Percentiles rank a stretch among this genome's conserved stretches.
These are phyloP conservation scores for Lathyrus sativus DNA, from an alignment of 306 rosid species.

Conservation along the genomic window DNA sequence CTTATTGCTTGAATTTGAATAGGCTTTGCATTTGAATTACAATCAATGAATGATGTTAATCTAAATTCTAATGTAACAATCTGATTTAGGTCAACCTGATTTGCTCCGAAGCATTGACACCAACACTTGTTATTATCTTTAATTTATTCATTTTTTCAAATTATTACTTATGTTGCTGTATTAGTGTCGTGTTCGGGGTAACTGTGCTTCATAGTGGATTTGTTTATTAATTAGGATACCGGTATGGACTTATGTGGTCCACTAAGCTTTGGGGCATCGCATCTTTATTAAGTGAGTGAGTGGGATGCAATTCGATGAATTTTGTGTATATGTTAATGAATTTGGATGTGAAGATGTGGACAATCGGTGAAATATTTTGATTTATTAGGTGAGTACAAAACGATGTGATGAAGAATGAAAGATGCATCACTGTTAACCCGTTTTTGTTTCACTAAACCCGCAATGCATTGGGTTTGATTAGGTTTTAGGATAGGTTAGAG, in stretches of 20 bases:
- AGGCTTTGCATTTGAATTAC: conserved; percentile 1
- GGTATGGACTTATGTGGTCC: neutral
- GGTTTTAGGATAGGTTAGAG: neutral
- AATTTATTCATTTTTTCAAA: too few species aligned
- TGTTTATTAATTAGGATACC: neutral
- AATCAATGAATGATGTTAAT: conserved; percentile 7
- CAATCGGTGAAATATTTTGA: conserved; percentile 4
- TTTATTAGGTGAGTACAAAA: neutral
- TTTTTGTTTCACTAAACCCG: neutral
- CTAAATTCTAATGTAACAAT: conserved; percentile 18
- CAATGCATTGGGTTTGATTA: neutral
- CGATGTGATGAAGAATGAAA: conserved; percentile 1
- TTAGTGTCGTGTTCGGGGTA: too few species aligned
- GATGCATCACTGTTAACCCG: neutral
- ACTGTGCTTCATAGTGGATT: too few species aligned
- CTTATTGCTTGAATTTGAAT: conserved; percentile 25
- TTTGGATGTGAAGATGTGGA: conserved; percentile 14
- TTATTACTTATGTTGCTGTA: too few species aligned
- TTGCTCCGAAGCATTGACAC: neutral
- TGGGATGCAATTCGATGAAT: conserved; percentile 24
- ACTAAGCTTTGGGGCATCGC: neutral
- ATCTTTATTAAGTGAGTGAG: conserved; percentile 13
- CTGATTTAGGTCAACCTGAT: conserved; percentile 7
- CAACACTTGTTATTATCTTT: too few species aligned
- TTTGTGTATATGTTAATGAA: neutral